These are phyloP conservation scores for Tripidium arundinaceum DNA, from an alignment of 202 grass and related monocot genomes.

Conservation along the genomic window DNA sequence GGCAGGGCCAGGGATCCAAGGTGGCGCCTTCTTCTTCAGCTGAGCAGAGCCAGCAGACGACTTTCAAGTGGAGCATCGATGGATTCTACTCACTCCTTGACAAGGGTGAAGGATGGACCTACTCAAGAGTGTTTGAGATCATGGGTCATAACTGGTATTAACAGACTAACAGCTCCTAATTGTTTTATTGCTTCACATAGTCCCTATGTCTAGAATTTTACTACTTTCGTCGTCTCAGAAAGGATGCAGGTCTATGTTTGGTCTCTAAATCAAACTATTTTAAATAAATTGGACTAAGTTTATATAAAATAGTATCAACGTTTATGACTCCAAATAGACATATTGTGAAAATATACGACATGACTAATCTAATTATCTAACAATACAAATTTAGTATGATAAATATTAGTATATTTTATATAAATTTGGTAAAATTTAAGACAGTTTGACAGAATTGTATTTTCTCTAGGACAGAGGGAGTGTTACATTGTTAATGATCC, in stretches of 20 bases:
- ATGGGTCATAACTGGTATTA: slow-evolving; percentile 27
- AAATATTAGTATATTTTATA: background rate
- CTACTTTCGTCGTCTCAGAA: background rate
- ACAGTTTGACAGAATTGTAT: background rate
- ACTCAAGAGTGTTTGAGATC: slow-evolving; percentile 33
- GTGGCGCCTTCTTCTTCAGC: background rate
- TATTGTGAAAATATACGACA: background rate
- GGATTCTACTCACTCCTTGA: slow-evolving; percentile 31
- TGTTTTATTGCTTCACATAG: background rate
- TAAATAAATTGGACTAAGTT: background rate
- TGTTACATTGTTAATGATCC: background rate
- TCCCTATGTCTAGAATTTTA: background rate
- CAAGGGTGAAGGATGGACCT: slow-evolving; percentile 28
- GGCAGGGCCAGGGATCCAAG: background rate
- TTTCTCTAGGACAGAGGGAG: background rate
- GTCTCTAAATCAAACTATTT: background rate
- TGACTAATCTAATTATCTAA: background rate
- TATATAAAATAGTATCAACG: background rate
- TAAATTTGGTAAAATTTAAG: background rate
- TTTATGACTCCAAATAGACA: background rate
- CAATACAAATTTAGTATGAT: background rate
- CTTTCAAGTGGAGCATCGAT: slow-evolving; percentile 40
- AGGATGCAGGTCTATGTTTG: background rate
- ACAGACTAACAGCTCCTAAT: background rate
- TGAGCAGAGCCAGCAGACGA: background rate